These are phyloP conservation scores for Tylopilus subfusipes DNA, from an alignment of 768 basidiomycete genomes.

Conservation along the genomic window DNA sequence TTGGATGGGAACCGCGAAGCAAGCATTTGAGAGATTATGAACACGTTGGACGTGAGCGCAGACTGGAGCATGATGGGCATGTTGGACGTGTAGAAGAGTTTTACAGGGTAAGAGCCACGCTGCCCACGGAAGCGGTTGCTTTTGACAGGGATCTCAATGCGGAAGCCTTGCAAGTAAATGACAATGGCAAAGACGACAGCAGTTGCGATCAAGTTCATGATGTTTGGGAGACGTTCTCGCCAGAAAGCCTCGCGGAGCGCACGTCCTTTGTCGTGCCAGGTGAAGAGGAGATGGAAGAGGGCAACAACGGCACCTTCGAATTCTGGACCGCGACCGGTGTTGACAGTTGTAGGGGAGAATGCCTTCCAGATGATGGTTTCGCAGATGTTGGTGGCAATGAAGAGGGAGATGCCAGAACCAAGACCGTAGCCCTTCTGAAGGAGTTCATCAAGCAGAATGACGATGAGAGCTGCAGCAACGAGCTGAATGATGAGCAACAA, in stretches of 20 bases:
- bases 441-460: slow-evolving; percentile 97
- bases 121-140: slow-evolving; percentile 96
- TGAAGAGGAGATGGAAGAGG: slow-evolving; percentile 96
- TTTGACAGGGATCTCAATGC: slow-evolving; percentile 98
- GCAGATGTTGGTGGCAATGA: slow-evolving; percentile 99
- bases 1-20: slow-evolving; percentile 87
- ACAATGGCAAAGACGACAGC: slow-evolving; percentile 89
- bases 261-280: slow-evolving; percentile 97
- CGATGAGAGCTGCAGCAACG: slow-evolving; percentile 89
- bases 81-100: slow-evolving; percentile 98
- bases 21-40: slow-evolving; percentile 96
- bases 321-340: slow-evolving; percentile 96
- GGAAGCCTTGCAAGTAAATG: slow-evolving; percentile 98
- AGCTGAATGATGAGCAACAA: slow-evolving; percentile 96
- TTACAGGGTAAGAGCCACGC: slow-evolving; percentile 92
- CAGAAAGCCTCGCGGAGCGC: slow-evolving; percentile 98
- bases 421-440: slow-evolving; percentile 99
- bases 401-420: slow-evolving; percentile 96
- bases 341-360: slow-evolving; percentile 96
- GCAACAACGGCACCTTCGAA: slow-evolving; percentile 97
- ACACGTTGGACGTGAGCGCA: slow-evolving; percentile 90
- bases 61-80: slow-evolving; percentile 99
- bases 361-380: slow-evolving; percentile 99
- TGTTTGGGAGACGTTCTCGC: slow-evolving; percentile 92
- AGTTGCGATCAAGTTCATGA: slow-evolving; percentile 96